These are phyloP conservation scores for Cladophialophora carrionii DNA, from an alignment of 2,329 filamentous ascomycete genomes.

Conservation along the genomic window DNA sequence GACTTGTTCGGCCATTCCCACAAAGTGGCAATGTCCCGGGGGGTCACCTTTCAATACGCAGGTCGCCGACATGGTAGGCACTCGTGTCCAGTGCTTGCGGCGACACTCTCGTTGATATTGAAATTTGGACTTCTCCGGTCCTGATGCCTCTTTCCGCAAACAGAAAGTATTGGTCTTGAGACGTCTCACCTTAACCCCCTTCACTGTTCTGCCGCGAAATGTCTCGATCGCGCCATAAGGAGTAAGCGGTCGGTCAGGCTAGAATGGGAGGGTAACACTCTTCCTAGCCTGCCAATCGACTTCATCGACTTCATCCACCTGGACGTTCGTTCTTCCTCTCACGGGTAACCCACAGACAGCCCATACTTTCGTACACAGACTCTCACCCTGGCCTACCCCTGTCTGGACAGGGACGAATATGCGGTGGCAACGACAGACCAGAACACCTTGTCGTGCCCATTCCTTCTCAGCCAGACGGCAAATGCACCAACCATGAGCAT, in stretches of 20 bases:
- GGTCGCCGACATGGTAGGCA: background rate
- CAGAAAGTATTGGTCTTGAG: background rate
- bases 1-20: background rate
- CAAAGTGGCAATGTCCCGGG: background rate
- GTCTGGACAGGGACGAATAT: slow-evolving; percentile 12
- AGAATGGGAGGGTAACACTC: background rate
- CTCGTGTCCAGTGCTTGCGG: background rate
- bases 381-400: background rate
- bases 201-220: background rate
- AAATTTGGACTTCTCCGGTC: background rate
- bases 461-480: slow-evolving; percentile 67
- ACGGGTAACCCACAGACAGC: background rate
- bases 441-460: slow-evolving; percentile 42
- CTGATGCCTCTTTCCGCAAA: background rate
- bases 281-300: background rate
- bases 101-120: background rate
- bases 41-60: background rate
- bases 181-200: background rate
- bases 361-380: background rate
- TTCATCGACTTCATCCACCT: background rate
- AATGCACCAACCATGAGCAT: slow-evolving; percentile 69
- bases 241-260: background rate
- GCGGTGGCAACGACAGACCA: slow-evolving; percentile 28
- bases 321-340: background rate
- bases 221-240: background rate